Evolutionary conservation across 371 early-diverging fungal species (phyloP).

Genomic region (Rhizopus sp.): DNA sequence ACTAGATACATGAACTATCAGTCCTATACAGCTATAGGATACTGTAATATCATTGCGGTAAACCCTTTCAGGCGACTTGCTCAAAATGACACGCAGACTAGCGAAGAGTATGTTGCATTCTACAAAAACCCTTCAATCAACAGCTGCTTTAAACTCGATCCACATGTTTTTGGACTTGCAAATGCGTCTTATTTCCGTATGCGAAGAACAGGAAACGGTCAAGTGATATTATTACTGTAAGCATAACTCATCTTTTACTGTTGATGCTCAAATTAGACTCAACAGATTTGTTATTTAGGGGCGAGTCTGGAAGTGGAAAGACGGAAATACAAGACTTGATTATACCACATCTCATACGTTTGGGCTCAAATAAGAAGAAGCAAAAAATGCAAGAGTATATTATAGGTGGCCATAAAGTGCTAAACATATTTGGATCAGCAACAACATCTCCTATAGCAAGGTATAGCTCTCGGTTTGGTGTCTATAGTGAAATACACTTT

Average conservation of each 20-base stretch:
- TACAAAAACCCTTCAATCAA: slow-evolving; percentile 63
- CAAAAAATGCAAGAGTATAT: slow-evolving; percentile 69
- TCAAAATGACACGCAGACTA: slow-evolving; percentile 51
- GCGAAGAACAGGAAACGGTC: slow-evolving; percentile 80
- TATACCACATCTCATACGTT: slow-evolving; percentile 63
- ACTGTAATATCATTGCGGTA: slow-evolving; percentile 57
- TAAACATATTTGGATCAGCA: slow-evolving; percentile 74
- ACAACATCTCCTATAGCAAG: slow-evolving; percentile 72
- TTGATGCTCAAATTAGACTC: slow-evolving; percentile 3
- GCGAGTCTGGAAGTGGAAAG: slow-evolving; percentile 85
- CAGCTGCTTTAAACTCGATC: slow-evolving; percentile 41
- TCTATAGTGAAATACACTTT: slow-evolving; percentile 89
- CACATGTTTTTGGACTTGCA: slow-evolving; percentile 82
- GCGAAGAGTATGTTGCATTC: slow-evolving; percentile 69
- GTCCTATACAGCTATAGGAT: slow-evolving; percentile 60
- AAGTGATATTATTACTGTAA: slow-evolving; percentile 65
- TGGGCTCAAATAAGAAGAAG: slow-evolving; percentile 73
- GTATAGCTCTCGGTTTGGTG: slow-evolving; percentile 80
- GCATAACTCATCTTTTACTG: slow-evolving; percentile 2
- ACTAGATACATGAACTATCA: slow-evolving; percentile 38
- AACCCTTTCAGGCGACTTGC: slow-evolving; percentile 49
- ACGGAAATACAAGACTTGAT: slow-evolving; percentile 63
- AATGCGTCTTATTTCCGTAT: slow-evolving; percentile 66
- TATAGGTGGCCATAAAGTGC: slow-evolving; percentile 43
- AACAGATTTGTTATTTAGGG: slow-evolving; percentile 50